A percentile compares a stretch with the other conserved stretches of the same genome.
Evolutionary conservation across 371 early-diverging fungal species (phyloP).

Genomic region (Apophysomyces elegans): DNA sequence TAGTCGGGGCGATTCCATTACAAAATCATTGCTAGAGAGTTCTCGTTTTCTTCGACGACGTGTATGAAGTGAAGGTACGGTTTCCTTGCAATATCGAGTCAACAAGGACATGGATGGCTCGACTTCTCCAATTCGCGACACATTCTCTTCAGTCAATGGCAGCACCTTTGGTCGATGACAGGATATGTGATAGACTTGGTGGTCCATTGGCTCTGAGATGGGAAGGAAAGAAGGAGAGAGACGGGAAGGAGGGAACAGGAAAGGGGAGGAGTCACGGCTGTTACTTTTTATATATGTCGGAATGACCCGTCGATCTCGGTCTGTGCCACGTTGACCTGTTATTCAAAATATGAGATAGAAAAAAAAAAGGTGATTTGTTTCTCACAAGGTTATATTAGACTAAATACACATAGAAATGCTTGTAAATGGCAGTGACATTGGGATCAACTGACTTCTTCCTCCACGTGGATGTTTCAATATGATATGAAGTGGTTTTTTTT

Average conservation of each 20-base stretch:
- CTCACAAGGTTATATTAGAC: background rate
- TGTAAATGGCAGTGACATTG: no score
- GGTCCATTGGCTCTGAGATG: conserved; percentile 9
- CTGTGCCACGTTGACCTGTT: background rate
- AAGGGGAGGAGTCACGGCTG: background rate
- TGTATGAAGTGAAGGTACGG: background rate
- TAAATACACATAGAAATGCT: no score
- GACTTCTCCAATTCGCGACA: conserved; percentile 9
- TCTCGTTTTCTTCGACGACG: background rate
- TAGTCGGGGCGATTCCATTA: conserved; percentile 32
- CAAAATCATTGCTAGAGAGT: conserved; percentile 18
- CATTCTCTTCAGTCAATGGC: conserved; percentile 9
- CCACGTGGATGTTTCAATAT: background rate
- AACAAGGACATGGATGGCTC: background rate
- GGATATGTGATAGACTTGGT: conserved; percentile 3
- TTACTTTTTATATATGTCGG: background rate
- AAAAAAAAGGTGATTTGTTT: background rate
- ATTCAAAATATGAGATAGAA: background rate
- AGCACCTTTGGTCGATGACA: conserved; percentile 7
- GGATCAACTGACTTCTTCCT: background rate
- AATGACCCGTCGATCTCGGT: conserved; percentile 9
- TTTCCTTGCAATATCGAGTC: background rate
- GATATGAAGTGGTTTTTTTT: background rate
- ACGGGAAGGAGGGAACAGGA: background rate
- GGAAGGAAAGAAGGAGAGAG: conserved; percentile 6